Base-by-base conservation (phyloP, 768 basidiomycete genomes). In the Mycena maculata region DNA sequence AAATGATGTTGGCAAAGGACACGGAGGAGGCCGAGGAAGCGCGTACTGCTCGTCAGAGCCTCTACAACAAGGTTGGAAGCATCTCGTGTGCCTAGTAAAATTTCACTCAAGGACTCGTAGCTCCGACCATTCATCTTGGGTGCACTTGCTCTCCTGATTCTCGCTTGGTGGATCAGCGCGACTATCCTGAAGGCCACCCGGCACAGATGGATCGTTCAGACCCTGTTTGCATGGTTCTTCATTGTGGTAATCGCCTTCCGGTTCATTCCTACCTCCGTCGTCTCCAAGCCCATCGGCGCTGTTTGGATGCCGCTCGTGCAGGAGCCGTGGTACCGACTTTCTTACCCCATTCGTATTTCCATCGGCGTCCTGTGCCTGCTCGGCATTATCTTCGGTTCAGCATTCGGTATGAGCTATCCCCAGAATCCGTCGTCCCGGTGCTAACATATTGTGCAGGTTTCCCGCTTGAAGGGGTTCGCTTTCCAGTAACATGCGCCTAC, bases 141-240 rank as follows among this genome's bases (percentile, higher is more conserved):
- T 50, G 87, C 71, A 18, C 68, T 90, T 1, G 90, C 89, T 12
- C 72, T 82, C 15, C 75, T 90, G 54, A 92, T 95, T 69, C 80
- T 94, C 45, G 93, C 86, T 44, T 95, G 93, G 93, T 95, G 93
- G 93, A 89, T 95, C 38, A 90, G 90, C 65, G 79, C 93, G 11
- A 93, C 87, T 0, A 76, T 93, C 15, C 78, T 95, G 53, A 71
- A 81, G 59, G 88, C 84, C 7, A 94, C 94, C 4, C 87, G 93
- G 56, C 89, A 87, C 77, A 84, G 92, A 81, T 95, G 93, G 92
- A 86, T 94, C 67, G 90, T 91, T 11, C 92, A 94, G 77, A 91
- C 92, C 0, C 44, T 94, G 39, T 92, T 91, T 71, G 92, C 93
- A 3, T 96, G 94, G 93, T 87, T 88, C 59, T 93, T 95, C 81